Evolutionary conservation across 2,329 filamentous ascomycete species (phyloP).

Genomic region (Nemania sp.): DNA sequence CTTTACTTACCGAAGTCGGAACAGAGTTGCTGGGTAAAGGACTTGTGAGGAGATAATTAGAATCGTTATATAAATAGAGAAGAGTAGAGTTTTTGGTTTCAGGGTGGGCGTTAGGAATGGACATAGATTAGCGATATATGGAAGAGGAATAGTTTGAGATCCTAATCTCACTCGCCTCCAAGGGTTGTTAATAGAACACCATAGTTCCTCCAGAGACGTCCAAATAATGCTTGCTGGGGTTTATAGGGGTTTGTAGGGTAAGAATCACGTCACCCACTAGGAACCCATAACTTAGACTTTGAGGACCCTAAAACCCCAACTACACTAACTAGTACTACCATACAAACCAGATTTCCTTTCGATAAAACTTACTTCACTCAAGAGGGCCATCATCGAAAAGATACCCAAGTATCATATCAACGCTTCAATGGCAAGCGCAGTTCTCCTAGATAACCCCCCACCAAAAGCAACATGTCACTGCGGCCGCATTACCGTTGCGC

Average conservation of each 20-base stretch:
- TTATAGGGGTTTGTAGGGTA: not conserved
- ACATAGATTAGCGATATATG: not conserved
- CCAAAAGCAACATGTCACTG: constrained; percentile 42
- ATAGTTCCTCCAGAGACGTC: not conserved
- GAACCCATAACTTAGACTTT: constrained; percentile 5
- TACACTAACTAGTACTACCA: not conserved
- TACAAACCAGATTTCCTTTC: not conserved
- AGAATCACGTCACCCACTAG: constrained; percentile 15
- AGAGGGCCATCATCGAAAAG: not conserved
- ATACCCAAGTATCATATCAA: not conserved
- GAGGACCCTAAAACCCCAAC: not conserved
- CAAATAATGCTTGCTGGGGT: not conserved
- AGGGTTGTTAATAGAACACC: not conserved
- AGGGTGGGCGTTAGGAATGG: not conserved
- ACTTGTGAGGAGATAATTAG: constrained; percentile 51
- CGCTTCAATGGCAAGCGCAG: constrained; percentile 15
- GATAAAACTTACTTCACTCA: not conserved
- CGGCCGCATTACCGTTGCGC: constrained; percentile 37
- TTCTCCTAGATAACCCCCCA: not conserved
- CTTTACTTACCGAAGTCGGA: constrained; percentile 68
- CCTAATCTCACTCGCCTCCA: not conserved
- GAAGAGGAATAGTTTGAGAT: not conserved
- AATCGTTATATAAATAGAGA: not conserved
- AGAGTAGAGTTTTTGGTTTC: not conserved
- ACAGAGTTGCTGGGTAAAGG: constrained; percentile 64